phyloP scores from a whole-genome alignment of 495 filamentous ascomycete species.

The Poronia punctata region DNA sequence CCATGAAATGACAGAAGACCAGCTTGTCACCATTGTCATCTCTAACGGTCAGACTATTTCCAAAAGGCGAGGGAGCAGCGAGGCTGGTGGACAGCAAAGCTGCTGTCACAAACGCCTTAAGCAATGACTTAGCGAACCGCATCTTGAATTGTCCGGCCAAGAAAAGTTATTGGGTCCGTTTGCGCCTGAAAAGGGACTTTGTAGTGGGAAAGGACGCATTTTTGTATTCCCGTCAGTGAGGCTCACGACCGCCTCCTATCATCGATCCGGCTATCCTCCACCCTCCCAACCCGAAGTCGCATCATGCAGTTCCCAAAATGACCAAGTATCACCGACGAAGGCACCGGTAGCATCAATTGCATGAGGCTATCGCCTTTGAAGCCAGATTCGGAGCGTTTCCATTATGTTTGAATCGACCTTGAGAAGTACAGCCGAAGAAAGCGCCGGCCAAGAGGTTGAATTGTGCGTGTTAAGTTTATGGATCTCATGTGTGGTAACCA shows the following conservation, averaged over 20 bases:
- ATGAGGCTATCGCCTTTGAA: too few relatives aligned
- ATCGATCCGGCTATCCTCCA: too few relatives aligned
- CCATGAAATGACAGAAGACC: slow-evolving; percentile 58
- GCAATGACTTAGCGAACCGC: background rate
- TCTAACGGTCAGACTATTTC: background rate
- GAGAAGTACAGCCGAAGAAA: background rate
- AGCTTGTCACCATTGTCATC: slow-evolving; percentile 21
- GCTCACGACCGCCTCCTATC: too few relatives aligned
- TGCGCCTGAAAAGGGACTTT: too few relatives aligned
- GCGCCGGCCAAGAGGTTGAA: background rate
- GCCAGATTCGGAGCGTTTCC: background rate
- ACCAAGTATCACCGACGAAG: background rate
- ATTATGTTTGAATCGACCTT: background rate
- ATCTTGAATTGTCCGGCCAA: background rate
- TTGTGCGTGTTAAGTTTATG: too few relatives aligned
- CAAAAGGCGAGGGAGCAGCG: slow-evolving; percentile 1
- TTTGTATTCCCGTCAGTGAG: too few relatives aligned
- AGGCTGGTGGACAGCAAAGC: background rate
- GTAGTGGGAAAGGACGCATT: too few relatives aligned
- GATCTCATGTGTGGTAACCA: too few relatives aligned
- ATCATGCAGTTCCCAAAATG: too few relatives aligned
- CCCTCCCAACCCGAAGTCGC: too few relatives aligned
- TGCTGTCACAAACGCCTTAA: background rate
- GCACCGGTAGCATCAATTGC: background rate
- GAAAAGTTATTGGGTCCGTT: too few relatives aligned